These are phyloP conservation scores for Wakefieldia striispora DNA, from an alignment of 768 basidiomycete species.

Conservation along the genomic window DNA sequence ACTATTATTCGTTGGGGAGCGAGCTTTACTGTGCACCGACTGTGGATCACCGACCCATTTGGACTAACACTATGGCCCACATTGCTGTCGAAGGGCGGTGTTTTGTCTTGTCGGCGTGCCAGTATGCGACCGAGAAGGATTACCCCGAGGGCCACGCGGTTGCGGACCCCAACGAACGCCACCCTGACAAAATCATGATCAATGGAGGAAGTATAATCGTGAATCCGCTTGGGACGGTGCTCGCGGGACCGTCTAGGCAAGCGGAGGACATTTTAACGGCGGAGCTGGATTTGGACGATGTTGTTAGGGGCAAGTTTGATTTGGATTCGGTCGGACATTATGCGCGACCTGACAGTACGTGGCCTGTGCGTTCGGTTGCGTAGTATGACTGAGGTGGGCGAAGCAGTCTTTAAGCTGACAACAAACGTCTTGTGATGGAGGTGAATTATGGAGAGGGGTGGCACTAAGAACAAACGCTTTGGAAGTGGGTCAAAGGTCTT, in stretches of 20 bases:
- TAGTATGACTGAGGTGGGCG: slow-evolving; percentile 5
- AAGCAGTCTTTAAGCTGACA: slow-evolving; percentile 30
- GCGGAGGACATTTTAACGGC: slow-evolving; percentile 54
- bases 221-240: slow-evolving; percentile 52
- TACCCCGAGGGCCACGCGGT: slow-evolving; percentile 50
- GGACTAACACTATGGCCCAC: slow-evolving; percentile 58
- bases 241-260: slow-evolving; percentile 57
- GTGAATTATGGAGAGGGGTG: too few relatives aligned
- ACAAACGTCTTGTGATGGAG: background rate
- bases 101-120: slow-evolving; percentile 64
- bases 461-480: slow-evolving; percentile 8
- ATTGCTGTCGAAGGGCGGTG: slow-evolving; percentile 69
- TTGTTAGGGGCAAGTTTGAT: slow-evolving; percentile 58
- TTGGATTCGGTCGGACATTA: slow-evolving; percentile 64
- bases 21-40: slow-evolving; percentile 67
- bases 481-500: background rate
- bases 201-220: slow-evolving; percentile 63
- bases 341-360: slow-evolving; percentile 53
- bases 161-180: slow-evolving; percentile 33
- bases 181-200: slow-evolving; percentile 53
- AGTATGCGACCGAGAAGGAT: slow-evolving; percentile 54
- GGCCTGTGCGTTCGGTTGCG: background rate
- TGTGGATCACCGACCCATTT: slow-evolving; percentile 55
- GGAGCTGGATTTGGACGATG: slow-evolving; percentile 57
- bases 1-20: slow-evolving; percentile 58